Conservation (phyloP, 2,329 filamentous ascomycete species). For the Hypomyces perniciosus region DNA sequence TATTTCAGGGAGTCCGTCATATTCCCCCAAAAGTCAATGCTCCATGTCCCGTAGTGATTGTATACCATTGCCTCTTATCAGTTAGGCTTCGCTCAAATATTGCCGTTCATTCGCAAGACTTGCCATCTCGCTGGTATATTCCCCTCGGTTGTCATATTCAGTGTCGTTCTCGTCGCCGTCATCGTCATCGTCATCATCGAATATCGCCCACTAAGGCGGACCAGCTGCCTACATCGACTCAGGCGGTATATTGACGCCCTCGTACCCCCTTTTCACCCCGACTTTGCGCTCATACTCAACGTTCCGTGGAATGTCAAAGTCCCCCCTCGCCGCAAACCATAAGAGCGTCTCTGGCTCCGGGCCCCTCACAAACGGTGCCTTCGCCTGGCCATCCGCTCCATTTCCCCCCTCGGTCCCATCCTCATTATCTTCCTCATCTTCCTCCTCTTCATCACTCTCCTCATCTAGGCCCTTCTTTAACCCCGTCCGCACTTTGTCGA, state of each 20-base stretch:
- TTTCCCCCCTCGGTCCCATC: constrained; percentile 22
- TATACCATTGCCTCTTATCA: too few relatives aligned
- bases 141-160: neutral
- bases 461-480: constrained; percentile 51
- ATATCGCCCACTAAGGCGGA: constrained; percentile 3
- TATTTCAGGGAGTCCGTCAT: too few relatives aligned
- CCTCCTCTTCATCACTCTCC: constrained; percentile 50
- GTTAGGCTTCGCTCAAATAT: too few relatives aligned
- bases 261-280: constrained; percentile 26
- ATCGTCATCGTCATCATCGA: neutral
- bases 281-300: constrained; percentile 37
- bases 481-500: constrained; percentile 67
- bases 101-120: too few relatives aligned
- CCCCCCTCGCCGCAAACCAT: constrained; percentile 40
- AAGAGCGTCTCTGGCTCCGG: constrained; percentile 43
- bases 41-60: too few relatives aligned
- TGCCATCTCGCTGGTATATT: too few relatives aligned
- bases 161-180: neutral
- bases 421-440: constrained; percentile 45
- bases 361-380: constrained; percentile 24
- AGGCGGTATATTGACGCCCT: constrained; percentile 30
- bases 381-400: constrained; percentile 13
- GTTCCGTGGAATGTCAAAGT: constrained; percentile 39
- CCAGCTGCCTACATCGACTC: constrained; percentile 15
- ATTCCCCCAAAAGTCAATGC: too few relatives aligned